Evolutionary conservation across 352 stramenopile genomes (phyloP).

Genomic region (Pseudoperonospora humuli): DNA sequence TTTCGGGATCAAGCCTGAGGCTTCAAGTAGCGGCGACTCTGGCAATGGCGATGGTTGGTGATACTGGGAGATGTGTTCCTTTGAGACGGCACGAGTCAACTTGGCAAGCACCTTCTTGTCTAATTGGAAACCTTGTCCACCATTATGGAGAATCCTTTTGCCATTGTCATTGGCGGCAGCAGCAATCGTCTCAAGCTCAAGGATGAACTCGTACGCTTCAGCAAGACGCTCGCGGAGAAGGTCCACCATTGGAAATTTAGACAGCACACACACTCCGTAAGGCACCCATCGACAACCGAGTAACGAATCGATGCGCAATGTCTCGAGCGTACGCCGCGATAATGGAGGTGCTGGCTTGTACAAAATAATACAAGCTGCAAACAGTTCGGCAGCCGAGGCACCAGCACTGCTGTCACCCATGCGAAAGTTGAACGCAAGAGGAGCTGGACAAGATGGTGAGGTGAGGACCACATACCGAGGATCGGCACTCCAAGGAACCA

Average conservation of each 20-base stretch:
- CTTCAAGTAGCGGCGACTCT: constrained; percentile 28
- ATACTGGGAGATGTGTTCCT: constrained; percentile 52
- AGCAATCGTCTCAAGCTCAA: constrained; percentile 58
- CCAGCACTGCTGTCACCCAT: constrained; percentile 64
- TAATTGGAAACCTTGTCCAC: constrained; percentile 43
- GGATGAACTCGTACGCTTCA: constrained; percentile 76
- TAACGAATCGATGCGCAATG: constrained; percentile 37
- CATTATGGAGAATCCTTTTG: constrained; percentile 7
- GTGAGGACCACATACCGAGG: constrained; percentile 36
- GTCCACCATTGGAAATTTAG: constrained; percentile 77
- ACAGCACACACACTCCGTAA: constrained; percentile 74
- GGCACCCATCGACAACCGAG: constrained; percentile 55
- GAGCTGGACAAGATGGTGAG: constrained; percentile 37
- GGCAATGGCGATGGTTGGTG: constrained; percentile 32
- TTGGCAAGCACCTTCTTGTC: constrained; percentile 77
- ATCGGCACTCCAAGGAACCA: constrained; percentile 54
- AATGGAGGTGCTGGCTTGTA: constrained; percentile 68
- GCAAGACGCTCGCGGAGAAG: constrained; percentile 69
- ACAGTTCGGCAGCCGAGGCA: constrained; percentile 57
- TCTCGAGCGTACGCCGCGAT: constrained; percentile 51
- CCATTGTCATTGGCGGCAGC: constrained; percentile 12
- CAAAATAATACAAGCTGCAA: constrained; percentile 69
- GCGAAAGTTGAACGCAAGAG: constrained; percentile 66
- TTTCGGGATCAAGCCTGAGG: constrained; percentile 21
- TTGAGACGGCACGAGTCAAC: constrained; percentile 57